phyloP scores from a whole-genome alignment of 345 rosid species.

The Toxicodendron radicans region DNA sequence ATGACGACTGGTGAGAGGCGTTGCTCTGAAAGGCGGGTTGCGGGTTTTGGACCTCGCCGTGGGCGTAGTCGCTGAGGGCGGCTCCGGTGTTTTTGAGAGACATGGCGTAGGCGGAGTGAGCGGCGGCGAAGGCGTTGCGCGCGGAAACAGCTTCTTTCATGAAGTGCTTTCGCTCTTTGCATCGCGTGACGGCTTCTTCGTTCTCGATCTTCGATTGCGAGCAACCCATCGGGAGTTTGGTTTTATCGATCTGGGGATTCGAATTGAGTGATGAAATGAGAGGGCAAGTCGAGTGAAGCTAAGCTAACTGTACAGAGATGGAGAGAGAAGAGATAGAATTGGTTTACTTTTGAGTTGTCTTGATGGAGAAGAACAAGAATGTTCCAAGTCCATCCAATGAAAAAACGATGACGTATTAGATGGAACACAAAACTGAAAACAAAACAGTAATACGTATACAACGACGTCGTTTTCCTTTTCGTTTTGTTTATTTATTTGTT shows the following conservation, averaged over 20 bases:
- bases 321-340: background rate
- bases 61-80: constrained; percentile 86
- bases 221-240: constrained; percentile 65
- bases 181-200: constrained; percentile 84
- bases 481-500: background rate
- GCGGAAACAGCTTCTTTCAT: constrained; percentile 73
- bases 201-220: constrained; percentile 92
- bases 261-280: too few species aligned
- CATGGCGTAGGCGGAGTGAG: constrained; percentile 79
- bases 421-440: too few species aligned
- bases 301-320: background rate
- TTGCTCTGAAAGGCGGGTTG: constrained; percentile 5
- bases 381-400: background rate
- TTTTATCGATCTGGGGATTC: background rate
- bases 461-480: background rate
- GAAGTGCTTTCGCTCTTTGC: constrained; percentile 66
- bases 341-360: background rate
- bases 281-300: background rate
- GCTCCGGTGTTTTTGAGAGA: constrained; percentile 89
- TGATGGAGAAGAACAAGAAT: background rate
- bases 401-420: background rate
- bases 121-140: constrained; percentile 98
- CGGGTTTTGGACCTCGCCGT: constrained; percentile 58
- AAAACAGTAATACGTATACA: background rate
- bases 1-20: background rate